A percentile compares a stretch with the other conserved stretches of the same genome.
phyloP scores from a whole-genome alignment of 1,284 basidiomycete species.

The Ganoderma multipileum region DNA sequence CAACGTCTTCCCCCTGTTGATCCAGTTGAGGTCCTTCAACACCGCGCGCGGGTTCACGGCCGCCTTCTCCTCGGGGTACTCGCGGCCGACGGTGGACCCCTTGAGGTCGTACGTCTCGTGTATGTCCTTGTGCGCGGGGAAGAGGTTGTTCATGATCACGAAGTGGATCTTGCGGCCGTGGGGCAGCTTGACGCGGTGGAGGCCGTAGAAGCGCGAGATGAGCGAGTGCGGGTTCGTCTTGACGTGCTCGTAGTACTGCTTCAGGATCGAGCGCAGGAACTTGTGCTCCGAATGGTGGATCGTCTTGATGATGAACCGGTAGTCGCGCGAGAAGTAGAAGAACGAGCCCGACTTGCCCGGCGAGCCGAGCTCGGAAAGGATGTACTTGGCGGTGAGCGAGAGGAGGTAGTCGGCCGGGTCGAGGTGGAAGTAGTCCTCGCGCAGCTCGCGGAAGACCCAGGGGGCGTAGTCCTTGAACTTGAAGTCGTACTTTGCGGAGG shows the following conservation, averaged over 20 bases:
- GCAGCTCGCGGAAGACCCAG: constrained; percentile 95
- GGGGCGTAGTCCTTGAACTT: constrained; percentile 99
- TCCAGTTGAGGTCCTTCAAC: constrained; percentile 97
- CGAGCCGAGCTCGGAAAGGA: constrained; percentile 97
- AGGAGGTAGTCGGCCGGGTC: constrained; percentile 98
- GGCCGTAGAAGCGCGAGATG: constrained; percentile 92
- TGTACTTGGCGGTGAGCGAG: constrained; percentile 96
- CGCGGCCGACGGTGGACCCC: constrained; percentile 90
- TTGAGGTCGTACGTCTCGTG: constrained; percentile 99
- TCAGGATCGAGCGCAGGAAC: constrained; percentile 88
- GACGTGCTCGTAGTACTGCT: constrained; percentile 88
- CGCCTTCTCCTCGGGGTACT: constrained; percentile 89
- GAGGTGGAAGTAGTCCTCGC: constrained; percentile 93
- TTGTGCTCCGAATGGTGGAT: constrained; percentile 96
- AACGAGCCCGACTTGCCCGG: constrained; percentile 98
- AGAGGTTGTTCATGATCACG: constrained; percentile 99
- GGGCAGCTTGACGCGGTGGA: constrained; percentile 97
- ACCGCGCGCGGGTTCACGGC: constrained; percentile 85
- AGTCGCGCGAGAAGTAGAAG: constrained; percentile 99
- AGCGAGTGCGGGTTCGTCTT: constrained; percentile 94
- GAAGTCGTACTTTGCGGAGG: constrained; percentile 96
- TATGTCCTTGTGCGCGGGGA: constrained; percentile 96
- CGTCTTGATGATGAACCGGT: constrained; percentile 99
- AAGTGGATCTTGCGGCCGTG: constrained; percentile 97
- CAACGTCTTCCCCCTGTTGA: constrained; percentile 78